A percentile compares a stretch with the other conserved stretches of the same genome.
Evolutionary conservation across 2,329 filamentous ascomycete species (phyloP).

Genomic region (Lojkania enalia): DNA sequence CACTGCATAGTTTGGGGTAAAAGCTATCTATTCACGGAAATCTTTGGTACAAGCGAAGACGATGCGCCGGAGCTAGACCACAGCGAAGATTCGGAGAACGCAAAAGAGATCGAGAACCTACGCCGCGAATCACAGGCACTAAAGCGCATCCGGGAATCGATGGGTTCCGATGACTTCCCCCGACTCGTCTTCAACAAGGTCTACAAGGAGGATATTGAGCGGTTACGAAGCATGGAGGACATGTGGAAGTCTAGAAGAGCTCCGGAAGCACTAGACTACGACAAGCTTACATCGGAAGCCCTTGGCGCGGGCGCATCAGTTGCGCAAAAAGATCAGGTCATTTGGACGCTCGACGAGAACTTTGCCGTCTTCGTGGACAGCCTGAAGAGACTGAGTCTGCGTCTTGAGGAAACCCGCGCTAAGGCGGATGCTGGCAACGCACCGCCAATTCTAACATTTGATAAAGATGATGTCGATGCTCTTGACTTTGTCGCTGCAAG

Average conservation of each 20-base stretch:
- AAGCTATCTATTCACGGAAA: conserved; percentile 91
- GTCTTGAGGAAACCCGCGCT: conserved; percentile 67
- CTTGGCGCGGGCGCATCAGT: conserved; percentile 57
- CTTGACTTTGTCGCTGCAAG: conserved; percentile 91
- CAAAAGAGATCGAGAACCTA: conserved; percentile 84
- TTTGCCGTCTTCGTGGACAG: conserved; percentile 85
- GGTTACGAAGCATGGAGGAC: conserved; percentile 83
- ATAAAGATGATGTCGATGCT: conserved; percentile 96
- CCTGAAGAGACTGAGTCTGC: conserved; percentile 72
- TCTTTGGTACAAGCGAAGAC: conserved; percentile 91
- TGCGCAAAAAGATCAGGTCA: conserved; percentile 68
- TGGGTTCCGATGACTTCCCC: conserved; percentile 77
- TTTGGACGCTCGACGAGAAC: conserved; percentile 84
- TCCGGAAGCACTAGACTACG: conserved; percentile 74
- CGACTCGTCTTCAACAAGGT: conserved; percentile 90
- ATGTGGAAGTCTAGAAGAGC: conserved; percentile 89
- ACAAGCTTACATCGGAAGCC: conserved; percentile 60
- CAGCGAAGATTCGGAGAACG: conserved; percentile 79
- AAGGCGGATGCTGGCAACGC: conserved; percentile 53
- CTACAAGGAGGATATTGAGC: conserved; percentile 80
- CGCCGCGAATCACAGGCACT: conserved; percentile 81
- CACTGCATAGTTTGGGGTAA: conserved; percentile 99
- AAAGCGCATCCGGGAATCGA: conserved; percentile 77
- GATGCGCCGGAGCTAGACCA: conserved; percentile 78
- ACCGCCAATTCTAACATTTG: conserved; percentile 74